phyloP scores from a whole-genome alignment of 495 filamentous ascomycete species.

The Bacidia gigantensis region DNA sequence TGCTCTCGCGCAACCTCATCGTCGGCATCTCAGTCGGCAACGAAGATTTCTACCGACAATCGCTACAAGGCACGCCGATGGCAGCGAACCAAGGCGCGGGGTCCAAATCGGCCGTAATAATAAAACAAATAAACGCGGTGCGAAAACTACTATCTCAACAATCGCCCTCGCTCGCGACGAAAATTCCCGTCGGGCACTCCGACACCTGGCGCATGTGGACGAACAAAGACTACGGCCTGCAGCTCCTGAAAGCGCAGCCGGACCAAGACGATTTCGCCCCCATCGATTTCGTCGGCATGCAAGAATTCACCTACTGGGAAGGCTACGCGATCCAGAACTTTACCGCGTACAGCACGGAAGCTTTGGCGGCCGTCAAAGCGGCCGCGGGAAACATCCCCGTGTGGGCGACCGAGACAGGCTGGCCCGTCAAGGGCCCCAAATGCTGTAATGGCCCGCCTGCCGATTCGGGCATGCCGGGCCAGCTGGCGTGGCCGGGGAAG shows the following conservation, averaged over 20 bases:
- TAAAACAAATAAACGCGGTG: constrained; percentile 50
- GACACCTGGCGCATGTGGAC: constrained; percentile 87
- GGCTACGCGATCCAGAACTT: constrained; percentile 53
- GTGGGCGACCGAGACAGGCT: constrained; percentile 88
- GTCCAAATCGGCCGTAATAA: constrained; percentile 42
- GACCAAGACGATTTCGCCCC: constrained; percentile 58
- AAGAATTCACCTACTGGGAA: constrained; percentile 55
- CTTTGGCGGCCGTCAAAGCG: constrained; percentile 50
- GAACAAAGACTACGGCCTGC: constrained; percentile 49
- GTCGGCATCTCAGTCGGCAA: constrained; percentile 82
- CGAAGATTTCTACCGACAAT: constrained; percentile 81
- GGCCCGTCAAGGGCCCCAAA: constrained; percentile 51
- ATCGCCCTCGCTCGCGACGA: constrained; percentile 15
- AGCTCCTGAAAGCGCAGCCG: constrained; percentile 43
- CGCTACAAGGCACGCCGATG: constrained; percentile 38
- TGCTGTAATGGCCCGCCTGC: neutral
- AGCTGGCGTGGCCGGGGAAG: constrained; percentile 17
- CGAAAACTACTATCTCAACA: constrained; percentile 37
- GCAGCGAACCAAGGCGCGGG: constrained; percentile 37
- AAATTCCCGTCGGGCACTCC: constrained; percentile 58
- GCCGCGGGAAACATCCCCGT: constrained; percentile 41
- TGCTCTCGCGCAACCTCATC: constrained; percentile 44
- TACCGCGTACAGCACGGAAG: constrained; percentile 33
- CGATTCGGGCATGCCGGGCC: neutral
- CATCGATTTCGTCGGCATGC: constrained; percentile 65